Percentiles rank a stretch among this genome's conserved stretches.
These are phyloP conservation scores for Boletus pseudopeckii DNA, from an alignment of 768 basidiomycete species.

Conservation along the genomic window DNA sequence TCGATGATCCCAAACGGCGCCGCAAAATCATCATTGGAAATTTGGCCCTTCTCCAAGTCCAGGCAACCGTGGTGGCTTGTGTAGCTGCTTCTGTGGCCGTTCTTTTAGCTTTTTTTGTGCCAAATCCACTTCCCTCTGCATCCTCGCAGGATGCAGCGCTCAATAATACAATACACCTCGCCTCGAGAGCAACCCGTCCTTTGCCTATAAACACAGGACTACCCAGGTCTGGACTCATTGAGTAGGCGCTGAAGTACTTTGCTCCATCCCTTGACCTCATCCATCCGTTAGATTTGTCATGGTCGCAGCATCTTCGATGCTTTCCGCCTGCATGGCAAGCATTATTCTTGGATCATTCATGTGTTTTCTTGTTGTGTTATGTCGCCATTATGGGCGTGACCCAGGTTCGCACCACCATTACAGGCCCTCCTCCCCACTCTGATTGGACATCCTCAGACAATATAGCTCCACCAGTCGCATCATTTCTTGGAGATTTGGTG, in stretches of 20 bases:
- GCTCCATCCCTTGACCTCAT: conserved; percentile 3
- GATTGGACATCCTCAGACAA: conserved; percentile 57
- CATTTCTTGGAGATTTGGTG: conserved; percentile 89
- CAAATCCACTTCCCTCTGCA: conserved; percentile 27
- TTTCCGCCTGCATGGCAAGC: conserved; percentile 74
- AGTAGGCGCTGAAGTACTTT: conserved; percentile 29
- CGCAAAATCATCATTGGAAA: conserved; percentile 75
- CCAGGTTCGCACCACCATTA: conserved; percentile 56
- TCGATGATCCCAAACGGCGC: conserved; percentile 67
- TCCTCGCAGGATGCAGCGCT: conserved; percentile 3
- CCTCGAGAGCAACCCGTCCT: conserved; percentile 20
- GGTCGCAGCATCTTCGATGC: conserved; percentile 76
- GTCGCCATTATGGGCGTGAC: conserved; percentile 71
- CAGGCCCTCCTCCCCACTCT: neutral
- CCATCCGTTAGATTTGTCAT: conserved; percentile 58
- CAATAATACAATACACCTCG: conserved; percentile 13
- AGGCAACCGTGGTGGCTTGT: conserved; percentile 86
- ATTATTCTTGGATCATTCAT: conserved; percentile 89
- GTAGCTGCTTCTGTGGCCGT: conserved; percentile 79
- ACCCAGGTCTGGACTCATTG: conserved; percentile 36
- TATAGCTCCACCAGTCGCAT: conserved; percentile 90
- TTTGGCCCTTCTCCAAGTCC: conserved; percentile 84
- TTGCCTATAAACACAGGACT: conserved; percentile 26
- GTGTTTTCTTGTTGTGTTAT: conserved; percentile 77
- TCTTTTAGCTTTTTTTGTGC: conserved; percentile 62